Conservation (phyloP, 2,329 filamentous ascomycete species). For the Nannizziopsis arthrosporioides region DNA sequence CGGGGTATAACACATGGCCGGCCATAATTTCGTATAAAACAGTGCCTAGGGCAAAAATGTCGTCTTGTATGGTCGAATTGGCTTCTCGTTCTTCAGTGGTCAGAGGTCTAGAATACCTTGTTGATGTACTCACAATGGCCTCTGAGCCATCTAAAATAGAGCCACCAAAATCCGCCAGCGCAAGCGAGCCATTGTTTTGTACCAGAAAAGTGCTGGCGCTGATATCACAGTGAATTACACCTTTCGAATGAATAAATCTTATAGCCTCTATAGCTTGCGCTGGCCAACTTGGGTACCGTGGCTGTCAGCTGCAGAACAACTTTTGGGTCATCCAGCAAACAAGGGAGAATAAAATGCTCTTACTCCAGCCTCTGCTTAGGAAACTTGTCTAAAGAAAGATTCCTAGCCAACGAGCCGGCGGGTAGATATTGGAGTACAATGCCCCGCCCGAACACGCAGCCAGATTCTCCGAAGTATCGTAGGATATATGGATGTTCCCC, state of each 20-base stretch:
- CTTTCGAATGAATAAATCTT: constrained; percentile 10
- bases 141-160: constrained; percentile 3
- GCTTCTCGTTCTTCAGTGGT: background rate
- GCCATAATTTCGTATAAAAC: constrained; percentile 17
- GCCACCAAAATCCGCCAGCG: constrained; percentile 8
- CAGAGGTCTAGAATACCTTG: constrained; percentile 3
- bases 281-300: constrained; percentile 1
- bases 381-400: background rate
- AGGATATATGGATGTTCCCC: too few species aligned
- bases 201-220: constrained; percentile 8
- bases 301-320: background rate
- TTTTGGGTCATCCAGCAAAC: too few species aligned
- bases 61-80: constrained; percentile 11
- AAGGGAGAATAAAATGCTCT: background rate
- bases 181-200: constrained; percentile 1
- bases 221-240: constrained; percentile 9
- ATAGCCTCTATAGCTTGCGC: constrained; percentile 6
- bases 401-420: background rate
- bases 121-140: background rate
- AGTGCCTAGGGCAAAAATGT: constrained; percentile 19
- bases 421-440: background rate
- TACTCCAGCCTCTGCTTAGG: background rate
- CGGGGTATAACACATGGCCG: constrained; percentile 16
- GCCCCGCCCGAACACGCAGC: background rate
- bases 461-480: background rate